These are phyloP conservation scores for Pseudogymnoascus sp. DNA, from an alignment of 2,329 filamentous ascomycete genomes.

Conservation along the genomic window DNA sequence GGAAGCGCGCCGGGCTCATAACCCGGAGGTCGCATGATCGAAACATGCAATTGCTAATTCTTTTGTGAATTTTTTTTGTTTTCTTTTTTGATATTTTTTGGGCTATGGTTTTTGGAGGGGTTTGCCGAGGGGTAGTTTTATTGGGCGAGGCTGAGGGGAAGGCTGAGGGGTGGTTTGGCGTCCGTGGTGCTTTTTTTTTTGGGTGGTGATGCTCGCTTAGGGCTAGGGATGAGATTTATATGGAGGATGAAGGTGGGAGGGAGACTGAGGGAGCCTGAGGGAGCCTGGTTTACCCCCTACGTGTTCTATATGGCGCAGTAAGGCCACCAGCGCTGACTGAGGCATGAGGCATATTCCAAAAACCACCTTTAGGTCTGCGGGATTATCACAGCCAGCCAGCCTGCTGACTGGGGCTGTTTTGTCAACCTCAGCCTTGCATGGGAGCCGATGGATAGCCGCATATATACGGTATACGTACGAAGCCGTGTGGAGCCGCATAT, in stretches of 20 bases:
- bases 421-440: neutral
- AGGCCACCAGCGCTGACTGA: neutral
- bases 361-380: neutral
- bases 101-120: neutral
- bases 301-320: neutral
- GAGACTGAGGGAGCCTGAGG: too few species aligned
- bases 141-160: neutral
- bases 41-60: slow-evolving; percentile 11
- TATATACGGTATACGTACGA: neutral
- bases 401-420: neutral
- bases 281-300: neutral
- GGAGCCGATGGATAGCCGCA: neutral
- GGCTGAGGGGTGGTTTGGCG: neutral
- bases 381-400: neutral
- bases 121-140: neutral
- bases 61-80: neutral
- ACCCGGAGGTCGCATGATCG: slow-evolving; percentile 15
- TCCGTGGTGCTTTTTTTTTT: neutral
- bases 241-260: neutral
- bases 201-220: neutral
- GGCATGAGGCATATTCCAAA: neutral
- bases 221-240: neutral
- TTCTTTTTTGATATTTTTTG: neutral
- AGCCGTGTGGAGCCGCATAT: neutral
- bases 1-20: slow-evolving; percentile 17